Conservation (phyloP, 768 basidiomycete species). For the Mycena chlorophos region DNA sequence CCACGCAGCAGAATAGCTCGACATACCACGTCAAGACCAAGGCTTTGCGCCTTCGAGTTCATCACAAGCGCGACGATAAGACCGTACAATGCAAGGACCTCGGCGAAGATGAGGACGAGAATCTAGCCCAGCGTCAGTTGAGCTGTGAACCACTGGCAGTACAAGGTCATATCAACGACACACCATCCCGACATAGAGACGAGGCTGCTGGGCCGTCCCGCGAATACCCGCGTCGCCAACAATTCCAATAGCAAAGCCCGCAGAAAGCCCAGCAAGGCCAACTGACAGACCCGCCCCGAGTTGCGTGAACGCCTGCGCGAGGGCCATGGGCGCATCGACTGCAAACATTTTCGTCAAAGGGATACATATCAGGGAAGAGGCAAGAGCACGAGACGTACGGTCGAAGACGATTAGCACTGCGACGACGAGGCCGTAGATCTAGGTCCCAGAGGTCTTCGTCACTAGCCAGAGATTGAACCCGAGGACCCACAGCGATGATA, state of each 20-base stretch:
- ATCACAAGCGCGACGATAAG: slow-evolving; percentile 95
- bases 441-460: too few relatives aligned
- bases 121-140: slow-evolving; percentile 59
- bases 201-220: slow-evolving; percentile 94
- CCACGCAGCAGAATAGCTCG: too few relatives aligned
- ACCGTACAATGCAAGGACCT: slow-evolving; percentile 90
- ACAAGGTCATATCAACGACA: slow-evolving; percentile 26
- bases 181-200: slow-evolving; percentile 93
- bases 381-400: slow-evolving; percentile 54
- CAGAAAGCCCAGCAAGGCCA: slow-evolving; percentile 92
- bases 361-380: background rate
- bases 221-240: slow-evolving; percentile 99
- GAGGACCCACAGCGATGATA: slow-evolving; percentile 93
- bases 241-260: slow-evolving; percentile 97
- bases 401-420: slow-evolving; percentile 90
- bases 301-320: slow-evolving; percentile 91
- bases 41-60: slow-evolving; percentile 76
- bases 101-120: slow-evolving; percentile 96
- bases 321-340: slow-evolving; percentile 80
- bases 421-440: slow-evolving; percentile 98
- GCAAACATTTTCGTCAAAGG: too few relatives aligned
- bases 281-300: slow-evolving; percentile 92
- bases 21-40: too few relatives aligned
- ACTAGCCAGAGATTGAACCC: background rate
- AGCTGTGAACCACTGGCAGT: background rate